Evolutionary conservation across 768 basidiomycete genomes (phyloP).

Genomic region (Hygrocybe punicea): DNA sequence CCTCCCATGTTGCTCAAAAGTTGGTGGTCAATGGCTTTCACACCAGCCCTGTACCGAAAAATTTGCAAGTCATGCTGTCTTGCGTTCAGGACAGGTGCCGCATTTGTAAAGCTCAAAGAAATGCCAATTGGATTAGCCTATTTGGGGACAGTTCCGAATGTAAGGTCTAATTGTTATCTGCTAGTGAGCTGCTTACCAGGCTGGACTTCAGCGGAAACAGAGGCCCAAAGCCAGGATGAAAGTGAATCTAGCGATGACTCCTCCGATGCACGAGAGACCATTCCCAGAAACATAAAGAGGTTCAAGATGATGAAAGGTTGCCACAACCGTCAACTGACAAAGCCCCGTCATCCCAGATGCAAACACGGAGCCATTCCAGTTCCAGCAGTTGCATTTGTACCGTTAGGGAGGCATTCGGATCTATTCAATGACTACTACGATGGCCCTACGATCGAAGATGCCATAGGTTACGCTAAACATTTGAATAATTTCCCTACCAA

Average conservation of each 20-base stretch:
- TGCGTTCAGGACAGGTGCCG: background rate
- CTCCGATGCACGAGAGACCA: background rate
- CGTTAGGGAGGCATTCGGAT: background rate
- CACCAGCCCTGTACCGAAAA: background rate
- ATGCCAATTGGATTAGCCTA: background rate
- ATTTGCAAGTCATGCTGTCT: background rate
- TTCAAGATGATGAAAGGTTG: background rate
- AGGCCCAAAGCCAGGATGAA: background rate
- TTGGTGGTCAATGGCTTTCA: background rate
- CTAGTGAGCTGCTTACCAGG: no score
- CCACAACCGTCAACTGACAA: background rate
- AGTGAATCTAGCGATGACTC: background rate
- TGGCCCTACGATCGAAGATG: background rate
- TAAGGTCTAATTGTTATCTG: background rate
- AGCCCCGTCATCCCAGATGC: background rate
- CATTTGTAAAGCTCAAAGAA: background rate
- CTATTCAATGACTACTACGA: slow-evolving; percentile 15
- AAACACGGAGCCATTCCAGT: background rate
- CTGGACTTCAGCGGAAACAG: no score
- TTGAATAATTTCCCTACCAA: background rate
- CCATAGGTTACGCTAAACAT: background rate
- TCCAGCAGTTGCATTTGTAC: background rate
- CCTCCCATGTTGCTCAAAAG: background rate
- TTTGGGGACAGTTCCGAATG: background rate
- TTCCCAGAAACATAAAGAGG: background rate